Conservation (phyloP, 2,329 filamentous ascomycete genomes). For the Macrophomina phaseolina region DNA sequence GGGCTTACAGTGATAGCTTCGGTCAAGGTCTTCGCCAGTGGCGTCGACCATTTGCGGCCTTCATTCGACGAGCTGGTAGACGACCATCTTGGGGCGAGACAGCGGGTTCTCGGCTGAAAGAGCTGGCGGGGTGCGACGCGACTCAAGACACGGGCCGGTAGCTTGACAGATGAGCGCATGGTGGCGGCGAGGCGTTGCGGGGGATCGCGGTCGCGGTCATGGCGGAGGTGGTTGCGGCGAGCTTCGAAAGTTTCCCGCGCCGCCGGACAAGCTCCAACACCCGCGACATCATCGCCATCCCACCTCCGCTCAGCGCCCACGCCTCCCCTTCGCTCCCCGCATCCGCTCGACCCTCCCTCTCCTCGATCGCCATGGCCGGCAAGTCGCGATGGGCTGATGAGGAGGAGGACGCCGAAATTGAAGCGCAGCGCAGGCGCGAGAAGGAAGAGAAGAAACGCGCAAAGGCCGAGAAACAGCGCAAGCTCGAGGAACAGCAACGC, state of each 20-base stretch:
- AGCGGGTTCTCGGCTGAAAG: conserved; percentile 26
- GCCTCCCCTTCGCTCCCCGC: conserved; percentile 47
- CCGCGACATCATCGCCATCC: conserved; percentile 5
- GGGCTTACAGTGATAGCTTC: conserved; percentile 79
- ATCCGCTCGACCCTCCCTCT: conserved; percentile 41
- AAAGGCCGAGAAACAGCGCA: conserved; percentile 81
- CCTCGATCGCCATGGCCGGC: conserved; percentile 43
- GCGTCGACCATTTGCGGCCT: conserved; percentile 78
- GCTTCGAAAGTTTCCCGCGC: conserved; percentile 15
- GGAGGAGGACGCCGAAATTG: conserved; percentile 77
- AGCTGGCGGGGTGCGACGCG: conserved; percentile 5
- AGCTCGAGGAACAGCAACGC: conserved; percentile 60
- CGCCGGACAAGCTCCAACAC: conserved; percentile 18
- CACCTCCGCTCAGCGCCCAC: neutral
- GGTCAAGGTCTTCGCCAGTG: conserved; percentile 83
- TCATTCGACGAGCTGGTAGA: conserved; percentile 35
- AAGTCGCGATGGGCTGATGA: conserved; percentile 89
- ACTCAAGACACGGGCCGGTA: conserved; percentile 3
- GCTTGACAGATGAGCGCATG: conserved; percentile 11
- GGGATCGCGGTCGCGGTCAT: neutral
- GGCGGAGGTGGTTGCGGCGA: conserved; percentile 9
- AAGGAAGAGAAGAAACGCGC: conserved; percentile 88
- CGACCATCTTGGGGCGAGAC: conserved; percentile 46
- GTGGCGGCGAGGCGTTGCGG: conserved; percentile 4
- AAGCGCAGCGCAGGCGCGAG: conserved; percentile 74